Base-by-base conservation (phyloP, 2,329 filamentous ascomycete species). In the Microsporum audouinii region DNA sequence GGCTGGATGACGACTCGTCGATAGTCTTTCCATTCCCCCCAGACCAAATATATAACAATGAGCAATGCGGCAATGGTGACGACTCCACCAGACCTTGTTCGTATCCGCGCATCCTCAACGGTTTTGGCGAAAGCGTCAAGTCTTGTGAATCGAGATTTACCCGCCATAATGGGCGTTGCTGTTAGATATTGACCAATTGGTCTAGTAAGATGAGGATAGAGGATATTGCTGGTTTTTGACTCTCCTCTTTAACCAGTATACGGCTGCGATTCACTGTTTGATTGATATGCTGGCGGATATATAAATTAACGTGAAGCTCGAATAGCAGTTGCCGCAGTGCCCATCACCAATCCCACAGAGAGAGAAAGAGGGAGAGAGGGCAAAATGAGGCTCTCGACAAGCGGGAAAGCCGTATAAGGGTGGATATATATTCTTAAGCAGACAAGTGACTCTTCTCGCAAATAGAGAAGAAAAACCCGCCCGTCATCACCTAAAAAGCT, bases 41-140 rank as follows among this genome's bases (percentile, higher is more conserved):
- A 91, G 31, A 91, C 83, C 67, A 99, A 82, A 75, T 88, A 96
- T 51, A 97, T 72, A 60, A 99, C 90, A 59, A 96, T 83, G 58
- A 99, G 74, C 69, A 99, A 79, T 63, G 91, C 96, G 66, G 87
- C 82, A 69, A 99, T 91, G 61, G 94, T 99, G 70, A 99, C 90
- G 68, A 99, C 84, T 67, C 94, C 94, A 66, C 94, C 94, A 2
- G 91, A 96, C 5, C 91, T 96, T 36, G 94, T 99, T 70, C 95
- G 88, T 72, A 99, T 85, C 69, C 94, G 85, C 67, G 95, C 94
- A 84, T 99, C 94, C 75, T 99, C 94, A 68, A 99, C 94, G 10
- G 94, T 99, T 78, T 99, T 99, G 58, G 92, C 96, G 75, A 99
- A 99, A 81, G 94, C 94, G 77, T 99, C 94, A 66, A 99, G 89